Conservation (phyloP, 2,329 filamentous ascomycete genomes). For the Scedosporium dehoogii region DNA sequence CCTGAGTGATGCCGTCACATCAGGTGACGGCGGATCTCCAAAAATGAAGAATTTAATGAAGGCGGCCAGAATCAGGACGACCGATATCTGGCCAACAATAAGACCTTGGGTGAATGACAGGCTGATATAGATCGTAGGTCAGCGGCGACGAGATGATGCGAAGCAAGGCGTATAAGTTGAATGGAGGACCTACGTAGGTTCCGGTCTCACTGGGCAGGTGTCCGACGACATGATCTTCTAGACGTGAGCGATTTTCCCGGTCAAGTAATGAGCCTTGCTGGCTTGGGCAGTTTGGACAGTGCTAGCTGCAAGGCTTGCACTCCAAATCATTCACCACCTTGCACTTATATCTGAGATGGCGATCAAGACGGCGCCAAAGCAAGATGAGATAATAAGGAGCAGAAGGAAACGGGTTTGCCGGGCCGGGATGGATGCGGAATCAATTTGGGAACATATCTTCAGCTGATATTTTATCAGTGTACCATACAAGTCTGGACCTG, state of each 20-base stretch:
- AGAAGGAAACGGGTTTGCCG: too few species aligned
- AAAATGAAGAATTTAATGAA: conserved; percentile 99
- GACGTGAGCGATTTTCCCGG: background rate
- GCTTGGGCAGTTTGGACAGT: background rate
- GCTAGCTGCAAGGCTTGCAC: background rate
- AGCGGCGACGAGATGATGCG: background rate
- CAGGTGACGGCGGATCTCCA: conserved; percentile 78
- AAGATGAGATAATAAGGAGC: too few species aligned
- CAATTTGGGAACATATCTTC: too few species aligned
- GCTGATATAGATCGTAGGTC: conserved; percentile 31
- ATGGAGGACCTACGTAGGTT: conserved; percentile 33
- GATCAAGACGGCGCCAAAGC: too few species aligned
- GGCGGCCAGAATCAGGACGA: conserved; percentile 80
- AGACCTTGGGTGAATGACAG: conserved; percentile 91
- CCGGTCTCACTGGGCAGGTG: conserved; percentile 29
- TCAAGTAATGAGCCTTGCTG: background rate
- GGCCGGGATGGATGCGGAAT: too few species aligned
- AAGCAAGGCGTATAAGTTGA: background rate
- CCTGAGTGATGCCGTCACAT: conserved; percentile 65
- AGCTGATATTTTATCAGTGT: too few species aligned
- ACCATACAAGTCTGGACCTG: too few species aligned
- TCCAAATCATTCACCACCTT: too few species aligned
- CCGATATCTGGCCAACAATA: conserved; percentile 83
- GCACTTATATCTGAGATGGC: too few species aligned
- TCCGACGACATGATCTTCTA: conserved; percentile 26